Base-by-base conservation (phyloP, 2,329 filamentous ascomycete species). In the Phialophora verrucosa region DNA sequence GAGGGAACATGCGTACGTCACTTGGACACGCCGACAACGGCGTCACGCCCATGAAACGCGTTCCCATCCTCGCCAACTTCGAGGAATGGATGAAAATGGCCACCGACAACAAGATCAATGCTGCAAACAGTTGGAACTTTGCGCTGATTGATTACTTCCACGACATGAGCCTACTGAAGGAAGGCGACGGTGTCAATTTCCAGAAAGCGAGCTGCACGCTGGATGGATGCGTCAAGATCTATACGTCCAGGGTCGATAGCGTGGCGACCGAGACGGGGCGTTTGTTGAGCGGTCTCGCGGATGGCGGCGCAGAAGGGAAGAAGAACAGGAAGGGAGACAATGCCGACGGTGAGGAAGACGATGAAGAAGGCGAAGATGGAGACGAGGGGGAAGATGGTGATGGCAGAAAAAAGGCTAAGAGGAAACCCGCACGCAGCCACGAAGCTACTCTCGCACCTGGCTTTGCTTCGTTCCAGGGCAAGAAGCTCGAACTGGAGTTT, bases 71-170 rank as follows among this genome's bases (percentile, higher is more conserved):
- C 62, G 95, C 95, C 75, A 99, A 99, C 80, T 99, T 98, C 74
- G 95, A 99, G 78, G 95, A 99, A 78, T 98, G 94, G 95, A 98
- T 99, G 93, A 99, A 98, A 84, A 96, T 99, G 93, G 95, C 95
- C 1, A 98, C 95, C 17, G 95, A 99, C 82, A 99, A 99, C 82
- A 95, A 95, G 80, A 99, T 99, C 84, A 99, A 98, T 77, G 94
- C 95, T 57, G 88, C 90, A 66, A 99, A 99, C 79, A 97, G 93
- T 32, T 99, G 95, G 95, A 98, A 98, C 78, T 98, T 99, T 80
- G 95, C 95, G n/a, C 86, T 99, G 20, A 99, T 99, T 76, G 95
- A 99, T 79, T 99, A 99, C 80, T 99, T 99, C 75, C 94, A 99
- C 78, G 95, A 99, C 75, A 98, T 99, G 95, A 97, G 93, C 1